Evolutionary conservation across 108 stramenopile genomes (phyloP), one percentile per base, ranked within the genome.

Genomic region (Bacterosira constricta): DNA sequence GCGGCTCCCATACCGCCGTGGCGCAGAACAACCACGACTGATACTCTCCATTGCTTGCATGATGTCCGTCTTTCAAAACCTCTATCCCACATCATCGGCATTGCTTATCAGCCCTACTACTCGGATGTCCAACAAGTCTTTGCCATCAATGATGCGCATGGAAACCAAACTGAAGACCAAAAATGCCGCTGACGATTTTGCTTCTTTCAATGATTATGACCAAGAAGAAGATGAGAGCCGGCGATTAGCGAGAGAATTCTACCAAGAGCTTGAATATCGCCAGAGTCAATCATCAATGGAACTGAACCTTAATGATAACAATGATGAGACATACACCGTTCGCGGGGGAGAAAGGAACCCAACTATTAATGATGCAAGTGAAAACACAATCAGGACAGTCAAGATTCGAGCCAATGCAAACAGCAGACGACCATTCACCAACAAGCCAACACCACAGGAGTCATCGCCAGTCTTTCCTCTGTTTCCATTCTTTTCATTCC

Each of bases 221-320:
- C 55, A 36, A 36, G 34, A 32, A 30, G 62, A 63, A 34, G 61
- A 63, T 32, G 53, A 55, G 35, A 62, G 59, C 6, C 39, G 30
- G 42, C 61, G 52, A 36, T 62, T 73, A 27, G 62, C 71, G 31
- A 32, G 31, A 20, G 59, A 73, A 61, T 73, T 73, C 26, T 73
- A 63, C 39, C 59, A 63, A 35, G 71, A 73, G 62, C 29, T 73
- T 31, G 59, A 55, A 11, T 30, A 63, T 63, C 71, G 71, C 29
- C 71, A 69, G 52, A 69, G 44, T 31, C 54, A 4, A 30, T 56
- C 52, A 46, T 38, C 56, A 15, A 8, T 13, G 38, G 53, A 27
- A 31, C 32, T 8, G 18, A 8, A 20, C 31, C 41, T 18, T 25
- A 36, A 41, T 29, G 49, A 51, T 20, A 15, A 41, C 30, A 9